Percentiles rank a stretch among this genome's conserved stretches.
Evolutionary conservation across 495 filamentous ascomycete species (phyloP).

Genomic region (Gamarada debralockiae): DNA sequence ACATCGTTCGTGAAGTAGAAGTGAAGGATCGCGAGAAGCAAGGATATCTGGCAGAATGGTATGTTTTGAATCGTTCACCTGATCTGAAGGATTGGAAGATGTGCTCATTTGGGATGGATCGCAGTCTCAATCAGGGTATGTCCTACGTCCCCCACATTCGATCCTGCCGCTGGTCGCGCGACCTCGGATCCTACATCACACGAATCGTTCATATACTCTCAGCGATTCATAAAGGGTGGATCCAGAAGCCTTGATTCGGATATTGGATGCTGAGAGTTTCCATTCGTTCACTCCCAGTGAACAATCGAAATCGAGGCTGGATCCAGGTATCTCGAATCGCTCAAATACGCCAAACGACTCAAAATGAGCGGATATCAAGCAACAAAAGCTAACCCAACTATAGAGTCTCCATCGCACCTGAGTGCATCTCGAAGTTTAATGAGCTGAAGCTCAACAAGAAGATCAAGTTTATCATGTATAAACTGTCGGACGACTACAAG

Average conservation of each 20-base stretch:
- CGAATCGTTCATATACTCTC: too few species aligned
- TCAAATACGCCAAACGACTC: background rate
- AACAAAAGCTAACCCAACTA: background rate
- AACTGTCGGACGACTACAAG: slow-evolving; percentile 90
- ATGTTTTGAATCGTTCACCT: slow-evolving; percentile 1
- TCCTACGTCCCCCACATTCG: slow-evolving; percentile 20
- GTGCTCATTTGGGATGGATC: slow-evolving; percentile 8
- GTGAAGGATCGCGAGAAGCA: background rate
- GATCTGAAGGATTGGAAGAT: background rate
- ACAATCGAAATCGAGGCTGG: too few species aligned
- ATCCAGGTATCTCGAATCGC: too few species aligned
- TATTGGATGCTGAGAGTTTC: too few species aligned
- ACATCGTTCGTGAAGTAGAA: background rate
- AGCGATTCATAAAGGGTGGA: too few species aligned
- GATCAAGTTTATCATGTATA: slow-evolving; percentile 95
- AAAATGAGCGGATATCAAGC: background rate
- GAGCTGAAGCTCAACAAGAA: slow-evolving; percentile 86
- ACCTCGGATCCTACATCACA: too few species aligned
- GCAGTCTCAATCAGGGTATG: slow-evolving; percentile 69
- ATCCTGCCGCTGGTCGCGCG: background rate
- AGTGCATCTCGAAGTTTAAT: slow-evolving; percentile 82
- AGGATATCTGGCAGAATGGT: background rate
- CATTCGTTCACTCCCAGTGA: background rate
- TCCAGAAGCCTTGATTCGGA: too few species aligned
- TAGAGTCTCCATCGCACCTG: slow-evolving; percentile 74